These are phyloP conservation scores for Physcomitrium patens DNA, from an alignment of 225 moss, liverwort and hornwort species.

Conservation along the genomic window DNA sequence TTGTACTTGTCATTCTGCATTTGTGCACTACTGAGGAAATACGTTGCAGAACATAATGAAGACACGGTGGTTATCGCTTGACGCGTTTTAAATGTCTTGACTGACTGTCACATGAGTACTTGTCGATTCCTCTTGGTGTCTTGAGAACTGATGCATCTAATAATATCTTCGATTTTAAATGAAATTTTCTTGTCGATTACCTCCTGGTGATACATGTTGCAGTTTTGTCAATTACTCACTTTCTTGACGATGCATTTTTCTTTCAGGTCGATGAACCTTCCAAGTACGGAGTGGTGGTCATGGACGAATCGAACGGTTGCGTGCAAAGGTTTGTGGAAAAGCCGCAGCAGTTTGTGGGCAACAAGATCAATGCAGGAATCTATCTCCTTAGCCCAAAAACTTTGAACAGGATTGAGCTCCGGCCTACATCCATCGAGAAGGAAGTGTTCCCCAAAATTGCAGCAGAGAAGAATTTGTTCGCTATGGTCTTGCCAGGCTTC, in stretches of 20 bases:
- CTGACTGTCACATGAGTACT: neutral
- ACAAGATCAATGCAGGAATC: constrained; percentile 97
- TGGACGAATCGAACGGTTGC: constrained; percentile 71
- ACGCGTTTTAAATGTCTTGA: neutral
- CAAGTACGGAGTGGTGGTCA: constrained; percentile 94
- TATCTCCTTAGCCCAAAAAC: constrained; percentile 76
- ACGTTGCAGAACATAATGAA: neutral
- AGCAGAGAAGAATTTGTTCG: constrained; percentile 66
- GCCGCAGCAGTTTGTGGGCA: constrained; percentile 82
- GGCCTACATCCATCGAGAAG: constrained; percentile 94
- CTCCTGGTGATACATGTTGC: too few relatives aligned
- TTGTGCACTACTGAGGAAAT: neutral
- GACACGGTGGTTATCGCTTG: neutral
- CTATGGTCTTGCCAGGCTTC: constrained; percentile 93
- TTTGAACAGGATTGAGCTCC: constrained; percentile 68
- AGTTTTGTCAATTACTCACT: neutral
- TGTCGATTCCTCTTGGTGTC: too few relatives aligned
- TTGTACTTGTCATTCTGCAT: neutral
- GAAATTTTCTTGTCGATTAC: neutral
- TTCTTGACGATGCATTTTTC: neutral
- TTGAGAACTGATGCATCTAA: too few relatives aligned
- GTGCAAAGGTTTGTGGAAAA: constrained; percentile 91
- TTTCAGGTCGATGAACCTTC: constrained; percentile 92
- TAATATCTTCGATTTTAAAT: neutral
- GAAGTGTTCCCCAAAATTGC: constrained; percentile 91